These are phyloP conservation scores for Pyronema domesticum DNA, from an alignment of 495 filamentous ascomycete genomes.

Conservation along the genomic window DNA sequence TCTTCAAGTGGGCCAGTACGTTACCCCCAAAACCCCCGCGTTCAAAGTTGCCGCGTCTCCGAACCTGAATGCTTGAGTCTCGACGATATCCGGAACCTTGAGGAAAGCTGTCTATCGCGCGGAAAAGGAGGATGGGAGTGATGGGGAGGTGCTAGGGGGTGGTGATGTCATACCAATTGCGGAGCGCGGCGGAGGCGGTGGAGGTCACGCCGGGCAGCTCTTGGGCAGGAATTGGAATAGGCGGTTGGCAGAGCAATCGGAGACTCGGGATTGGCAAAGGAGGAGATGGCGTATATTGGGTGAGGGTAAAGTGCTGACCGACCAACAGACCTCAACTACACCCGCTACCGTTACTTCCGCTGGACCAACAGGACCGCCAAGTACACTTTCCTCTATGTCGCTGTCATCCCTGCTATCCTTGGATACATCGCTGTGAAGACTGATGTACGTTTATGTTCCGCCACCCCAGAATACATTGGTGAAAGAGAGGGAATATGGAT, in stretches of 20 bases:
- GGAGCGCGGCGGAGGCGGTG: too few relatives aligned
- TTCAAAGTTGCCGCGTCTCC: too few relatives aligned
- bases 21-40: conserved; percentile 10
- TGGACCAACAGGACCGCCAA: conserved; percentile 71
- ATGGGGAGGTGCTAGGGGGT: too few relatives aligned
- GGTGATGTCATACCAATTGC: too few relatives aligned
- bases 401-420: conserved; percentile 48
- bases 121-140: too few relatives aligned
- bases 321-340: conserved; percentile 53
- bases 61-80: too few relatives aligned
- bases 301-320: background rate
- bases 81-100: too few relatives aligned
- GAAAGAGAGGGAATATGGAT: background rate
- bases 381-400: conserved; percentile 55
- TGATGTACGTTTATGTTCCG: conserved; percentile 52
- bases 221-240: too few relatives aligned
- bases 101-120: too few relatives aligned
- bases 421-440: conserved; percentile 53
- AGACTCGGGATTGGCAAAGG: too few relatives aligned
- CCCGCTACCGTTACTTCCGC: conserved; percentile 89
- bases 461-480: background rate
- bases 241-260: too few relatives aligned
- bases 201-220: too few relatives aligned
- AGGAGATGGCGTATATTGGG: background rate
- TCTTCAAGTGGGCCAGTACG: conserved; percentile 60